Conservation (phyloP, 495 filamentous ascomycete genomes). For the Stereocaulon alpinum region DNA sequence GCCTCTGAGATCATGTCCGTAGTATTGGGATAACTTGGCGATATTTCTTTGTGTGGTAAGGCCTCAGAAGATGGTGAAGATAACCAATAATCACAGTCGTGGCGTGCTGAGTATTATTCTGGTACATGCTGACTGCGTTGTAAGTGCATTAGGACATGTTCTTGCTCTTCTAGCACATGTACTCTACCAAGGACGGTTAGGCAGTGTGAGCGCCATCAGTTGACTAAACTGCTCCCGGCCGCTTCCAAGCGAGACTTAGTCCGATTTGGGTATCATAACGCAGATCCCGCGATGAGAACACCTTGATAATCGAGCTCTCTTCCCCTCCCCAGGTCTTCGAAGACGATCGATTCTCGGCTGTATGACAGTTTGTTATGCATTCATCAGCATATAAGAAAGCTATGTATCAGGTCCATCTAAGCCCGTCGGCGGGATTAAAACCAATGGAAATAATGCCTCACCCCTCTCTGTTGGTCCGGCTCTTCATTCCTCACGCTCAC, state of each 20-base stretch:
- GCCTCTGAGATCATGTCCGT: not conserved
- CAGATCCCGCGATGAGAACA: not conserved
- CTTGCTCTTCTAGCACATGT: too few species aligned
- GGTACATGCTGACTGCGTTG: not conserved
- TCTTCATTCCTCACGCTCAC: not conserved
- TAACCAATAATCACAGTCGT: not conserved
- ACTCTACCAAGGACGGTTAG: not conserved
- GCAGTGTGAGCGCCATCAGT: not conserved
- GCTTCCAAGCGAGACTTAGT: too few species aligned
- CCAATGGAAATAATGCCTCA: slow-evolving; percentile 4
- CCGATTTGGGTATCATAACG: not conserved
- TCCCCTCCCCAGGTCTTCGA: not conserved
- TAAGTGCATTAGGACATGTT: not conserved
- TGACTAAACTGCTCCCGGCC: too few species aligned
- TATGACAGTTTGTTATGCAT: not conserved
- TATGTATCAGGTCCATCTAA: not conserved
- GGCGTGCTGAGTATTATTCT: not conserved
- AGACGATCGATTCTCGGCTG: not conserved
- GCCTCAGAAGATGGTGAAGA: not conserved
- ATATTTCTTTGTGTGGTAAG: not conserved
- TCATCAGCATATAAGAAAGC: not conserved
- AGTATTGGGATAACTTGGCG: not conserved
- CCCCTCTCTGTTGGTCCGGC: not conserved
- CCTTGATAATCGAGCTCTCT: not conserved
- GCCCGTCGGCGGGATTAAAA: not conserved